phyloP scores from a whole-genome alignment of 352 stramenopile species.

The Phytopythium vexans region DNA sequence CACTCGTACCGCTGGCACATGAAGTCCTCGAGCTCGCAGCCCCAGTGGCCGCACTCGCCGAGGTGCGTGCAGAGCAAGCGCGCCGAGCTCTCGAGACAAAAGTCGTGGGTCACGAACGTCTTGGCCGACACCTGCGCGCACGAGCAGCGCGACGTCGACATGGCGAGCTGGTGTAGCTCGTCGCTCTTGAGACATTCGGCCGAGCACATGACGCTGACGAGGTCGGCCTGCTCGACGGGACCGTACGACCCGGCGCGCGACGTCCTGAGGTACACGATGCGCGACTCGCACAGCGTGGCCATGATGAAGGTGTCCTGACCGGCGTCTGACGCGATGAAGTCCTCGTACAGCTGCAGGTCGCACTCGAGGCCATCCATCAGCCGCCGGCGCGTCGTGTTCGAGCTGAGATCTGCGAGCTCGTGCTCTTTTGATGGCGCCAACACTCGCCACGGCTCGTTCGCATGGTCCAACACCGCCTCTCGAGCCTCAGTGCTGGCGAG shows the following conservation, averaged over 20 bases:
- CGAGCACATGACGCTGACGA: conserved; percentile 83
- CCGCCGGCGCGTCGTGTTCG: conserved; percentile 5
- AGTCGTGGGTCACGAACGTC: conserved; percentile 65
- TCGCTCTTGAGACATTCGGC: conserved; percentile 81
- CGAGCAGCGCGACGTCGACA: conserved; percentile 69
- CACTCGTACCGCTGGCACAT: conserved; percentile 91
- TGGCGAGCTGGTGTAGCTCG: conserved; percentile 67
- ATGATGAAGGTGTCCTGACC: conserved; percentile 70
- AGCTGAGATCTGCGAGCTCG: neutral
- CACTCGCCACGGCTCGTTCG: conserved; percentile 2
- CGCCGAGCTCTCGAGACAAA: conserved; percentile 78
- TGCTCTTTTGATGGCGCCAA: neutral
- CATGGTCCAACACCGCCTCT: conserved; percentile 1
- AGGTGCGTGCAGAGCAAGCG: conserved; percentile 83
- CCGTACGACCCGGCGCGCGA: conserved; percentile 52
- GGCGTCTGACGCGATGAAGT: conserved; percentile 51
- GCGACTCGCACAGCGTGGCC: conserved; percentile 69
- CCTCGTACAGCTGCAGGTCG: conserved; percentile 48
- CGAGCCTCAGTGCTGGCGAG: too few species aligned
- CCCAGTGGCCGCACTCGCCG: conserved; percentile 86
- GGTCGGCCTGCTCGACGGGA: conserved; percentile 59
- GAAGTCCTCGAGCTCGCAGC: conserved; percentile 85
- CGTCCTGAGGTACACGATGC: conserved; percentile 70
- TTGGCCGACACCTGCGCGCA: conserved; percentile 80
- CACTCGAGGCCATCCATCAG: conserved; percentile 36